phyloP scores from a whole-genome alignment of 768 basidiomycete species.

The Daedaleopsis nitida region DNA sequence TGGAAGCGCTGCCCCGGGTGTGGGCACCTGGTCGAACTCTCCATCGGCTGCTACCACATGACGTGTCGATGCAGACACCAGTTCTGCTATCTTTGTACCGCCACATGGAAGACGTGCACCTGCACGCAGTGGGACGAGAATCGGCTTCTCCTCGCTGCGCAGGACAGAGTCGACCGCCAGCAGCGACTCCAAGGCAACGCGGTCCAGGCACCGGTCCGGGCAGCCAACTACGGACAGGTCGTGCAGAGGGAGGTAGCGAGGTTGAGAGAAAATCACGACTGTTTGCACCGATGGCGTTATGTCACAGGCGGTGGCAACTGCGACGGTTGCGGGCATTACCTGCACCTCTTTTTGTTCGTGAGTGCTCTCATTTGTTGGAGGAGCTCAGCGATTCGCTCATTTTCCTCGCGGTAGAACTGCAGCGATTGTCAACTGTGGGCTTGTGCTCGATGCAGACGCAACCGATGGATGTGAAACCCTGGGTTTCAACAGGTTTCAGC shows the following conservation, averaged over 20 bases:
- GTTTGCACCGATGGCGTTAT: constrained; percentile 48
- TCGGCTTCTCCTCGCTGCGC: constrained; percentile 43
- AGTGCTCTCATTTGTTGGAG: constrained; percentile 23
- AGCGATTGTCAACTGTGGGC: constrained; percentile 34
- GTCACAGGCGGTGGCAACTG: constrained; percentile 46
- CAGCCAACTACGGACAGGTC: constrained; percentile 9
- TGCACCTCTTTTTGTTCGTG: constrained; percentile 53
- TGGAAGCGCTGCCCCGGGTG: constrained; percentile 45
- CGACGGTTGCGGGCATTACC: constrained; percentile 43
- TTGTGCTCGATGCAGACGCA: constrained; percentile 40
- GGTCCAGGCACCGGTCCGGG: background rate
- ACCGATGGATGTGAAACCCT: constrained; percentile 31
- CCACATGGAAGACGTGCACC: constrained; percentile 59
- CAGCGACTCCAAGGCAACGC: constrained; percentile 16
- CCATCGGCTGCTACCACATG: constrained; percentile 42
- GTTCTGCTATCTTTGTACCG: constrained; percentile 59
- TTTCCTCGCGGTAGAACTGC: constrained; percentile 31
- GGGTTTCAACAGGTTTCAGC: background rate
- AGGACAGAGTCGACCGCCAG: constrained; percentile 42
- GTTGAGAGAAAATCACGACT: constrained; percentile 58
- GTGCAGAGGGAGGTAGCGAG: constrained; percentile 37
- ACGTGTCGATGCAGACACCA: constrained; percentile 42
- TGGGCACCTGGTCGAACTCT: constrained; percentile 33
- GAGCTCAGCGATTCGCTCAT: background rate
- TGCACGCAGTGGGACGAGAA: constrained; percentile 70